Base-by-base conservation (phyloP, 2,329 filamentous ascomycete species). In the Cercospora sp. region DNA sequence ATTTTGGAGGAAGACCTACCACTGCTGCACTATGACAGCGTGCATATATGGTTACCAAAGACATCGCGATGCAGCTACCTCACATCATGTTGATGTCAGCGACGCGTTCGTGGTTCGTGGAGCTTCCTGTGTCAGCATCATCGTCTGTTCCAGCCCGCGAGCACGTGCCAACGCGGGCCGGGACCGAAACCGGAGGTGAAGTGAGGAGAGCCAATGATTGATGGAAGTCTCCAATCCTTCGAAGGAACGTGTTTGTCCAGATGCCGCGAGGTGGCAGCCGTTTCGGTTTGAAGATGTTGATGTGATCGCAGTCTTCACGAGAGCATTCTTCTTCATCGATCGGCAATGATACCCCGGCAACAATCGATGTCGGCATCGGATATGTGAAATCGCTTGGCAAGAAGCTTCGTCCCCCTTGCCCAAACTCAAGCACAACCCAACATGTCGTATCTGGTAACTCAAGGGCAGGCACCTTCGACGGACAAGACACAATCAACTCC, bases 1-100 rank as follows among this genome's bases (percentile, higher is more conserved):
- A 71, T 71, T 12, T 16, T 66, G 65, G n/a, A 23, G 18, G 55
- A 26, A 55, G 31, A 48, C 13, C 55, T 36, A 36, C 28, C 10
- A 16, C 6, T 13, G 31, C 16, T 45, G 68, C 61, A 48, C 57
- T 3, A 59, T 59, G 62, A 51, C 65, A 60, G 6, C 53, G 26
- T 48, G 53, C 28, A 53, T 45, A 45, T 20, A 40, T 63, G 28
- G 5, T 45, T 66, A 64, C 55, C 48, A 66, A 58, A 31, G 45
- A 33, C 36, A 45, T 31, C 6, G 23, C 20, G 1, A 13, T 10
- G 13, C 4, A 16, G 2, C 23, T 33, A 60, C 20, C 53, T 59
- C 40, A 40, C 53, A 62, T 62, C 53, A 55, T 65, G 68, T 60
- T 60, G 65, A 69, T 33, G 62, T 63, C 57, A 61, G 31, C 20